Conservation (phyloP, 805 yeast species). For the Suhomyces sp. region DNA sequence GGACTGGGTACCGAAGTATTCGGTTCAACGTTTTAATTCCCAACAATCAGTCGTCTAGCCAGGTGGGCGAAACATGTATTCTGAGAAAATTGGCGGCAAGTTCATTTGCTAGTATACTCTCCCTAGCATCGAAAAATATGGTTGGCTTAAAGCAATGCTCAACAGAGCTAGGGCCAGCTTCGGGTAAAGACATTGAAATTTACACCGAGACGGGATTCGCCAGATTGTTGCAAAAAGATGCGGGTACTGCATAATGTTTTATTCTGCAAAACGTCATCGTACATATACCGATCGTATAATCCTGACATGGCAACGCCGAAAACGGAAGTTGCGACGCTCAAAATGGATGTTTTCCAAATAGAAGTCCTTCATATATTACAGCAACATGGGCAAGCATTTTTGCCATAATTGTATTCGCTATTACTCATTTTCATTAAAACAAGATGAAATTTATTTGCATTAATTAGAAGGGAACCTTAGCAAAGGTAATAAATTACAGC, state of each 20-base stretch:
- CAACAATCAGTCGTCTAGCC: background rate
- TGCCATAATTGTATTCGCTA: background rate
- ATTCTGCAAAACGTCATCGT: background rate
- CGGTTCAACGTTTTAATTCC: slow-evolving; percentile 18
- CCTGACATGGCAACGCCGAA: background rate
- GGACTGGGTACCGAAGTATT: background rate
- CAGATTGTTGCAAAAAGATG: background rate
- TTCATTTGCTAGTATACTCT: slow-evolving; percentile 25
- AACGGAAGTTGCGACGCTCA: background rate
- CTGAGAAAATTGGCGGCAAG: slow-evolving; percentile 23
- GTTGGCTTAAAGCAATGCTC: slow-evolving; percentile 1
- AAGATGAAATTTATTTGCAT: background rate
- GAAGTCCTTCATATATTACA: background rate
- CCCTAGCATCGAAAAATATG: slow-evolving; percentile 20
- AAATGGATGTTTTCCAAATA: background rate
- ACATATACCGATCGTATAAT: background rate
- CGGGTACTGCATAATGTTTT: background rate
- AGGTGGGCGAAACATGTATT: slow-evolving; percentile 10
- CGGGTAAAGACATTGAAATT: background rate
- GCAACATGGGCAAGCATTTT: background rate
- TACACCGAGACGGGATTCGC: background rate
- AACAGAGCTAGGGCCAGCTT: background rate
- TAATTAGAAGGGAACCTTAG: background rate
- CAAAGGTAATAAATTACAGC: background rate
- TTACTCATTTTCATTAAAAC: background rate